A percentile compares a stretch with the other conserved stretches of the same genome.
Evolutionary conservation across 805 yeast species (phyloP).

Genomic region (Saturnispora diversa): DNA sequence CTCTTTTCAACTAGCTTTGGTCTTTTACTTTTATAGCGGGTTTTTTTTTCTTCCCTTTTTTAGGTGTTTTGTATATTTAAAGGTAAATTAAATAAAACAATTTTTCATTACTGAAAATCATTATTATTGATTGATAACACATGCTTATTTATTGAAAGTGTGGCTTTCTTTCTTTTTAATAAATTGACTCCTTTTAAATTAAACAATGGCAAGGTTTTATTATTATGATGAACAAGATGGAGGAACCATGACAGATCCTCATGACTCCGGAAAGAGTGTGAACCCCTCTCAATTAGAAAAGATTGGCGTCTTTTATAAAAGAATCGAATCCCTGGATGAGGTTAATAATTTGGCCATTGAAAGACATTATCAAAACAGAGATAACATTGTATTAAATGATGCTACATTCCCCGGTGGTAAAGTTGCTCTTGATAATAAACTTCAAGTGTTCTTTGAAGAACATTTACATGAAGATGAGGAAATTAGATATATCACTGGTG

Average conservation of each 20-base stretch:
- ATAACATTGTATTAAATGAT: conserved; percentile 53
- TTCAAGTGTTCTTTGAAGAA: conserved; percentile 66
- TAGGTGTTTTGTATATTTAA: too few species aligned
- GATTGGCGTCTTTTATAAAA: conserved; percentile 63
- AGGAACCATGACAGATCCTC: conserved; percentile 58
- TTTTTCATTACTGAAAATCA: too few species aligned
- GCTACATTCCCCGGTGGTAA: conserved; percentile 57
- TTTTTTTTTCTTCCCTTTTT: too few species aligned
- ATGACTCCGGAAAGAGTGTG: conserved; percentile 60
- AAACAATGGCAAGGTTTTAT: conserved; percentile 30
- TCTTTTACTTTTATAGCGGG: too few species aligned
- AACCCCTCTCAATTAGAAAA: conserved; percentile 39
- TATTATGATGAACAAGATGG: conserved; percentile 56
- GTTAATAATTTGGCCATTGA: conserved; percentile 62
- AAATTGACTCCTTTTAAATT: too few species aligned
- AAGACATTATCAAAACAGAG: conserved; percentile 75
- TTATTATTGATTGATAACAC: too few species aligned
- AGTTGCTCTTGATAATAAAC: conserved; percentile 50
- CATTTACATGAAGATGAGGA: conserved; percentile 97
- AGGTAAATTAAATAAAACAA: too few species aligned
- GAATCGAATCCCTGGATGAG: conserved; percentile 40
- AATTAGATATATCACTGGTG: conserved; percentile 81
- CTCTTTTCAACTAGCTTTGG: too few species aligned
- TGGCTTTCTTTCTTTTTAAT: too few species aligned
- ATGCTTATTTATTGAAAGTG: too few species aligned